Percentiles rank a stretch among this genome's conserved stretches.
Conservation (phyloP, 2,329 filamentous ascomycete species). For the Lizonia empirigonia region DNA sequence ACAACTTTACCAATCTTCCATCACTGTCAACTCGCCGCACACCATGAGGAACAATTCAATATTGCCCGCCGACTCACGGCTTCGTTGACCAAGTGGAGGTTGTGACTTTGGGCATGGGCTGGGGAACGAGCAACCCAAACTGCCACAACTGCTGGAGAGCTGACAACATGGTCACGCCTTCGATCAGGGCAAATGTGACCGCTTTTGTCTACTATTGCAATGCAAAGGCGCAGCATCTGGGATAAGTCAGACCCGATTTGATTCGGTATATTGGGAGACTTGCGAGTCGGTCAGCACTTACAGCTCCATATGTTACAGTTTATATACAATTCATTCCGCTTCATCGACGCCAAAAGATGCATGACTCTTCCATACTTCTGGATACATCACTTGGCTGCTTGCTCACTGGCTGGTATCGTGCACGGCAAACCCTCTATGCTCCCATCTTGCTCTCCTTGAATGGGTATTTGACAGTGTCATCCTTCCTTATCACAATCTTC, state of each 20-base stretch:
- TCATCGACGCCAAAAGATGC: neutral
- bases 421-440: neutral
- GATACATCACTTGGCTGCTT: neutral
- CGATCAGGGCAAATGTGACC: no score
- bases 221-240: neutral
- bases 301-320: constrained; percentile 4
- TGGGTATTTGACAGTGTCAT: constrained; percentile 72
- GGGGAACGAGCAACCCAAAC: no score
- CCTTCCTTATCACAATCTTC: constrained; percentile 85
- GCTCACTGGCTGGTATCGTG: neutral
- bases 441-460: constrained; percentile 58
- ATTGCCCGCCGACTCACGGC: no score
- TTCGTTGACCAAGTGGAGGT: no score
- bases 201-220: neutral
- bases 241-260: neutral
- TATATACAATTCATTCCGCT: neutral
- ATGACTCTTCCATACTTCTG: neutral
- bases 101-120: no score
- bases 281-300: neutral
- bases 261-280: neutral
- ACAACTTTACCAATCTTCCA: no score
- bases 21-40: no score
- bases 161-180: no score
- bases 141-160: no score
- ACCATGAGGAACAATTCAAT: no score